phyloP scores from a whole-genome alignment of 345 rosid genomes.

The Microcos paniculata region DNA sequence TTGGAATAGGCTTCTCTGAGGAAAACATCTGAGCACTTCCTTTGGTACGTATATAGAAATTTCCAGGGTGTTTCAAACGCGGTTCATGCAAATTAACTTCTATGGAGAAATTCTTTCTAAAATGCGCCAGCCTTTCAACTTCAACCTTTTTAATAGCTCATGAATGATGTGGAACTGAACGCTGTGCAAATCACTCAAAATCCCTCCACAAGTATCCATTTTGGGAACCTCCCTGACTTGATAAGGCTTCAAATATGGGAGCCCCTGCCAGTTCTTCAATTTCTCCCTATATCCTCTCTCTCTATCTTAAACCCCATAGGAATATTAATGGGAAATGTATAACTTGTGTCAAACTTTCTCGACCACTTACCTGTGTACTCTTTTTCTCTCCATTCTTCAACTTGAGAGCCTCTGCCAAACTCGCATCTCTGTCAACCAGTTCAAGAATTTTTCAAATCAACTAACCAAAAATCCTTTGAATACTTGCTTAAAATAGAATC shows the following conservation, averaged over 20 bases:
- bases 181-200: conserved; percentile 68
- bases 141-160: conserved; percentile 75
- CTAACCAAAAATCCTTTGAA: conserved; percentile 50
- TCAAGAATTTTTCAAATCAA: conserved; percentile 72
- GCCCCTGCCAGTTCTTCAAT: conserved; percentile 81
- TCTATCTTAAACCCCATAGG: conserved; percentile 78
- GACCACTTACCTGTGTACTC: conserved; percentile 80
- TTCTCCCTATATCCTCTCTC: conserved; percentile 51
- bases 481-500: conserved; percentile 68
- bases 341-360: conserved; percentile 71
- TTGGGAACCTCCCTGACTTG: conserved; percentile 41
- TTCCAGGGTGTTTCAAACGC: conserved; percentile 72
- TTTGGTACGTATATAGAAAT: conserved; percentile 77
- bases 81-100: conserved; percentile 67
- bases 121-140: conserved; percentile 79
- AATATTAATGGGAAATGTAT: conserved; percentile 61
- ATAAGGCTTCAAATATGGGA: conserved; percentile 74
- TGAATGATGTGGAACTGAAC: conserved; percentile 64
- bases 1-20: conserved; percentile 78
- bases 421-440: conserved; percentile 45
- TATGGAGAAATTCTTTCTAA: conserved; percentile 63
- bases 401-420: conserved; percentile 43
- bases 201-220: conserved; percentile 44
- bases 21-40: conserved; percentile 61
- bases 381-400: conserved; percentile 77